Evolutionary conservation across 768 basidiomycete genomes (phyloP), one percentile per base, ranked within the genome.

Genomic region (Boletus reticulatus): DNA sequence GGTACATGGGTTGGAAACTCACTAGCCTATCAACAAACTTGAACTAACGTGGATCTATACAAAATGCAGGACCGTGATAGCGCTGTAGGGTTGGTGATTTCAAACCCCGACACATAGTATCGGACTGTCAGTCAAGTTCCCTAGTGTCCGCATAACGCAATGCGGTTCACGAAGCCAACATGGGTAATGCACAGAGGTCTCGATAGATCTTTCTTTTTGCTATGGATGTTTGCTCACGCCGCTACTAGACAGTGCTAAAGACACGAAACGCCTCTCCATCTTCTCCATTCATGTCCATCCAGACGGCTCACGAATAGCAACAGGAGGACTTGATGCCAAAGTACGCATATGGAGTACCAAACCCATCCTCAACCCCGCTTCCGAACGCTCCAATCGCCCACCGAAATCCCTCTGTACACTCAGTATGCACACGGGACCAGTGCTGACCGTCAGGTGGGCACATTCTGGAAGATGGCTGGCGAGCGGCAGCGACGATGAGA

Each of bases 331-430:
- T 51, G 96, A 99, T 71, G 89, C 92, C 39, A 95, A 94, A 76
- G 85, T 99, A 57, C 89, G 94, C 47, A 92, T 99, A 73, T 99
- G 96, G 96, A 91, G 90, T 58, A 98, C 97, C 1, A 87, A 91
- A 58, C 95, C 97, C 0, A 96, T 98, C 61, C 76, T 98, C n/a
- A 86, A 86, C 59, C 73, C 80, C 14, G 79, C 83, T 42, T 78
- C 90, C 29, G 84, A 90, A 66, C 70, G 73, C 58, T 82, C 86
- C 43, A 81, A 87, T 55, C 79, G 82, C 52, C 86, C 90, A 29
- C 94, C 92, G 14, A 96, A 94, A 68, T 84, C 89, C 14, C 76
- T 98, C 27, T 94, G 91, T 63, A 98, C 96, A 0, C 79, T 98
- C 51, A 84, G 88, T 2, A 91, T 93, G 83, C 97, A 99, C 68